A percentile compares a stretch with the other conserved stretches of the same genome.
These are phyloP conservation scores for Fusarium sp. DNA, from an alignment of 2,329 filamentous ascomycete species.

Conservation along the genomic window DNA sequence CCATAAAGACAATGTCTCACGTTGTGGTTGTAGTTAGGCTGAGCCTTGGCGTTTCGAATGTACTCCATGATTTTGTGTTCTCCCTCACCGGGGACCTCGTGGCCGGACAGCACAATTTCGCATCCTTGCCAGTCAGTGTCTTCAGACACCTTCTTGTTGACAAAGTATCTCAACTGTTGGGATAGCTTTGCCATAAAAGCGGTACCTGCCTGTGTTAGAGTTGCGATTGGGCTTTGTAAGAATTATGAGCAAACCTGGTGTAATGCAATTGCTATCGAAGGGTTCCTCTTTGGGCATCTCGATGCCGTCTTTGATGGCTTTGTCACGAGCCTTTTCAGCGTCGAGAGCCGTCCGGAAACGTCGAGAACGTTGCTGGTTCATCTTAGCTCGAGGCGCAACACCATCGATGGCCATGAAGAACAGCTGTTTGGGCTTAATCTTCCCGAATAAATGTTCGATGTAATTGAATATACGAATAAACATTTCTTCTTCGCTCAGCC, in stretches of 20 bases:
- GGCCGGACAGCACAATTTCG: conserved; percentile 94
- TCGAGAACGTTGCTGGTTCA: conserved; percentile 98
- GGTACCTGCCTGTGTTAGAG: conserved; percentile 65
- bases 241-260: conserved; percentile 71
- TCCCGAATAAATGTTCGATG: conserved; percentile 97
- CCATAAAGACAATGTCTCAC: conserved; percentile 97
- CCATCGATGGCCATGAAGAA: conserved; percentile 99
- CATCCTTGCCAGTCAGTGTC: conserved; percentile 98
- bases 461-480: conserved; percentile 99
- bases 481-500: conserved; percentile 98
- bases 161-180: conserved; percentile 94
- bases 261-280: conserved; percentile 99
- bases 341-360: conserved; percentile 96
- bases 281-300: conserved; percentile 95
- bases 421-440: conserved; percentile 97
- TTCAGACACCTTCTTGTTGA: conserved; percentile 98
- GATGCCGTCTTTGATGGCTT: conserved; percentile 88
- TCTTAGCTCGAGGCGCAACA: conserved; percentile 97
- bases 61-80: conserved; percentile 99
- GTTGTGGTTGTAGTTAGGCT: conserved; percentile 92
- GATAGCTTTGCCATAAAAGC: conserved; percentile 98
- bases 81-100: conserved; percentile 97
- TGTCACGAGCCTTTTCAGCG: conserved; percentile 88
- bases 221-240: neutral
- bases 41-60: conserved; percentile 96